phyloP scores from a whole-genome alignment of 78 protist species.

The Guillardia theta region DNA sequence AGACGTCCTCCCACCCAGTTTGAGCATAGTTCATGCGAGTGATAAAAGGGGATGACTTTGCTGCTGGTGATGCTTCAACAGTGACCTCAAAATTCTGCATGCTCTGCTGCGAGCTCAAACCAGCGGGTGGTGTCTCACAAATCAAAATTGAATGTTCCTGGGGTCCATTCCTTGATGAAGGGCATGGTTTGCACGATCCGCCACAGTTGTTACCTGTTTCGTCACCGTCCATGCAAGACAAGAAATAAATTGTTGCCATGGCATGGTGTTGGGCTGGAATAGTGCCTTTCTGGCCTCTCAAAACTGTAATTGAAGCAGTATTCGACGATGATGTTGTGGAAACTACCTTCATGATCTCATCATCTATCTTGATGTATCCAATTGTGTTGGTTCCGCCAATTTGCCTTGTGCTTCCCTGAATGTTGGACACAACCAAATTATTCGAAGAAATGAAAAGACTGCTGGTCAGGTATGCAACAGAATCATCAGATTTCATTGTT shows the following conservation, averaged over 20 bases:
- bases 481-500: too few species aligned
- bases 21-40: background rate
- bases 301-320: background rate
- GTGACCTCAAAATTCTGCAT: background rate
- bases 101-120: background rate
- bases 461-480: too few species aligned
- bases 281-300: background rate
- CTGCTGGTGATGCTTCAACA: background rate
- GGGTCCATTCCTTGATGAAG: background rate
- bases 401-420: background rate
- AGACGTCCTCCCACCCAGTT: background rate
- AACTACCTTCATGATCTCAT: background rate
- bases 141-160: background rate
- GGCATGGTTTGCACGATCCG: constrained; percentile 13
- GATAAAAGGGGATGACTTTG: background rate
- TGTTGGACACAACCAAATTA: too few species aligned
- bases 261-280: background rate
- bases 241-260: background rate
- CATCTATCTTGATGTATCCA: background rate
- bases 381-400: background rate
- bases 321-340: background rate
- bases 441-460: too few species aligned
- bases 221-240: background rate
- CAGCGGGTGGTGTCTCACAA: constrained; percentile 11
- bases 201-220: constrained; percentile 8